Base-by-base conservation (phyloP, 1,284 basidiomycete species). In the Ustilago cynodontis region DNA sequence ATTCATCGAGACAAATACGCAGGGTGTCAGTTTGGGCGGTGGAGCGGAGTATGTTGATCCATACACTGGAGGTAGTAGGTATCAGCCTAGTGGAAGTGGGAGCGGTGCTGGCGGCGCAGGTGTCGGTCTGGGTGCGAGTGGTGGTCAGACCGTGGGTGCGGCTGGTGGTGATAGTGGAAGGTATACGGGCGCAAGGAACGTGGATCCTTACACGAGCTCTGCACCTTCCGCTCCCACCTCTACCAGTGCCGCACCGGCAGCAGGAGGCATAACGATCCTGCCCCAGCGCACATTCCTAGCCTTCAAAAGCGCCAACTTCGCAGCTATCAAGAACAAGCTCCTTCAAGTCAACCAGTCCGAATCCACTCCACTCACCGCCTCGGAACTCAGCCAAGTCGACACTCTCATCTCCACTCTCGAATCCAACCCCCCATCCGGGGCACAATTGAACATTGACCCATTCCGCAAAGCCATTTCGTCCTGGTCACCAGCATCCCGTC, bases 1-100 rank as follows among this genome's bases (percentile, higher is more conserved):
- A 53, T 99, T 98, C 86, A 98, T 99, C 67, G 93, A 98, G 86
- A 93, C 93, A 87, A 98, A 96, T 79, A 93, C 95, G 0, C 82
- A 81, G 10, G 87, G 89, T 14, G 91, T 93, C 8, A 91, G 89
- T 96, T 3, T 92, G 91, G 43, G 82, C 86, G 43, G 82, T 86
- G 16, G 39, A 14, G n/a, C 88, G 63, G 89, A 91, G 54, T 94
- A 90, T 83, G 90, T 91, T 18, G 97, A 99, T 86, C 96, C 96
- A 8, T 99, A 91, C 87, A 99, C 97, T 65, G 94, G 94, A 89
- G 83, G 78, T 89, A 91, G 57, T 87, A 90, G 78, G 91, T 93
- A 86, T 88, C 89, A 68, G 87, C 88, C 60, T 77, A 87, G 33
- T 77, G 87, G 49, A 76, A 65, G 64, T 24, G 52, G 63, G n/a